phyloP scores from a whole-genome alignment of 306 rosid genomes.

The Trifolium repens region DNA sequence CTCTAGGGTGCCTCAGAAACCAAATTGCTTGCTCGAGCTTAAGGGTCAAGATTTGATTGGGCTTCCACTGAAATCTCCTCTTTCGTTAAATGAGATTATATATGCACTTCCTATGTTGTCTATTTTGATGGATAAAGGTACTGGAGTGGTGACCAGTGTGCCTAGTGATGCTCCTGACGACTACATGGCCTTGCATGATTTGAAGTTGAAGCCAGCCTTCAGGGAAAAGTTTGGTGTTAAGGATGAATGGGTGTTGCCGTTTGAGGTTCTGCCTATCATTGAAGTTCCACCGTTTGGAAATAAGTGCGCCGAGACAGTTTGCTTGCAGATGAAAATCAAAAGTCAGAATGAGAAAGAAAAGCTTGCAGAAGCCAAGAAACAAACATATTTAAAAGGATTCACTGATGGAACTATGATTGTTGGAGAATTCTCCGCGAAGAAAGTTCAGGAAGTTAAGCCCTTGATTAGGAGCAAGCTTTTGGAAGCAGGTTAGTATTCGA shows the following conservation, averaged over 20 bases:
- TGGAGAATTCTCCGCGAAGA: constrained; percentile 73
- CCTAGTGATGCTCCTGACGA: constrained; percentile 99
- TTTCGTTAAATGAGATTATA: constrained; percentile 67
- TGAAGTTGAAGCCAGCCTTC: constrained; percentile 74
- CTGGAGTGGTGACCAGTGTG: constrained; percentile 94
- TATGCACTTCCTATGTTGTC: constrained; percentile 97
- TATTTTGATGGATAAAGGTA: constrained; percentile 89
- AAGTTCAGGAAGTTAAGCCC: constrained; percentile 87
- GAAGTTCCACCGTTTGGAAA: constrained; percentile 79
- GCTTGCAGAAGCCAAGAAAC: constrained; percentile 92
- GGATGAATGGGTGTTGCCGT: constrained; percentile 92
- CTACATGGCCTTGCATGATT: constrained; percentile 88
- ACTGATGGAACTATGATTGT: constrained; percentile 83
- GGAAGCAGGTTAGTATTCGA: constrained; percentile 57
- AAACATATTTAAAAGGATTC: constrained; percentile 92
- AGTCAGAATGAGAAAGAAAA: constrained; percentile 95
- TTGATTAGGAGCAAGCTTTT: constrained; percentile 77
- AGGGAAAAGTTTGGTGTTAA: constrained; percentile 79
- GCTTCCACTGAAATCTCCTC: constrained; percentile 84
- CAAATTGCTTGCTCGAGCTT: constrained; percentile 75
- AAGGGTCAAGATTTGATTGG: constrained; percentile 91
- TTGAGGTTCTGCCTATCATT: constrained; percentile 84
- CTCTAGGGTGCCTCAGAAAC: constrained; percentile 71
- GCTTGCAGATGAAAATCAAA: constrained; percentile 78
- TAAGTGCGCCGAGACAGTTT: constrained; percentile 82